Evolutionary conservation across 2,329 filamentous ascomycete genomes (phyloP).

Genomic region (Cercospora sp.): DNA sequence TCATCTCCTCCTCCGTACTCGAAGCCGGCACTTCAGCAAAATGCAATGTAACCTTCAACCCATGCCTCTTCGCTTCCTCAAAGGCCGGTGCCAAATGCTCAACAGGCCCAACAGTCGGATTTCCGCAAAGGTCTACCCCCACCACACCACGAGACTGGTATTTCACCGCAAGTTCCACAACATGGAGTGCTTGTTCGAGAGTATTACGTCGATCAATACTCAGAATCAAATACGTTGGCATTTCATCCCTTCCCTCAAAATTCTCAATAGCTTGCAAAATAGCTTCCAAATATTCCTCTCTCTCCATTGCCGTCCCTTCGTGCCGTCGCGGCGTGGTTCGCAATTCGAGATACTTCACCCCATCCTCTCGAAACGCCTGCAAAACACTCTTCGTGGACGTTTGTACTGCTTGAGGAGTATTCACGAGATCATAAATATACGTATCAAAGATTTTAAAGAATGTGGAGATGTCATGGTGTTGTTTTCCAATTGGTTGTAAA

Average conservation of each 20-base stretch:
- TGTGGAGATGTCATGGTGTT: conserved; percentile 45
- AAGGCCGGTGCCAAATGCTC: conserved; percentile 62
- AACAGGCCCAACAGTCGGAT: conserved; percentile 66
- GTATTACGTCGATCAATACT: conserved; percentile 70
- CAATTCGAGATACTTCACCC: conserved; percentile 75
- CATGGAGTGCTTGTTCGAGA: conserved; percentile 59
- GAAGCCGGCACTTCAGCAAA: conserved; percentile 70
- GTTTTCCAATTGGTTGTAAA: conserved; percentile 62
- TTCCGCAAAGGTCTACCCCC: conserved; percentile 76
- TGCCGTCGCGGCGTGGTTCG: conserved; percentile 74
- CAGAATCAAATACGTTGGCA: conserved; percentile 61
- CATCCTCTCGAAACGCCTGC: conserved; percentile 66
- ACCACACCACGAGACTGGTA: conserved; percentile 59
- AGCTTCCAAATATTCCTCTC: conserved; percentile 63
- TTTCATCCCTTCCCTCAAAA: conserved; percentile 35
- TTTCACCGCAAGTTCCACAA: conserved; percentile 63
- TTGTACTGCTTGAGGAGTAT: conserved; percentile 55
- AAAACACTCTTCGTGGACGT: conserved; percentile 68
- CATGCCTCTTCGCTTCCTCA: conserved; percentile 54
- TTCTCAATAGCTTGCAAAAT: conserved; percentile 67
- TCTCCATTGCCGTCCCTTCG: conserved; percentile 55
- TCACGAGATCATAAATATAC: conserved; percentile 76
- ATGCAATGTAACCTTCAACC: conserved; percentile 69
- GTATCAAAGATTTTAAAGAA: conserved; percentile 78
- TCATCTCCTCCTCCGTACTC: conserved; percentile 61